phyloP scores from a whole-genome alignment of 208 protist species.

The Acanthamoeba lenticulata region DNA sequence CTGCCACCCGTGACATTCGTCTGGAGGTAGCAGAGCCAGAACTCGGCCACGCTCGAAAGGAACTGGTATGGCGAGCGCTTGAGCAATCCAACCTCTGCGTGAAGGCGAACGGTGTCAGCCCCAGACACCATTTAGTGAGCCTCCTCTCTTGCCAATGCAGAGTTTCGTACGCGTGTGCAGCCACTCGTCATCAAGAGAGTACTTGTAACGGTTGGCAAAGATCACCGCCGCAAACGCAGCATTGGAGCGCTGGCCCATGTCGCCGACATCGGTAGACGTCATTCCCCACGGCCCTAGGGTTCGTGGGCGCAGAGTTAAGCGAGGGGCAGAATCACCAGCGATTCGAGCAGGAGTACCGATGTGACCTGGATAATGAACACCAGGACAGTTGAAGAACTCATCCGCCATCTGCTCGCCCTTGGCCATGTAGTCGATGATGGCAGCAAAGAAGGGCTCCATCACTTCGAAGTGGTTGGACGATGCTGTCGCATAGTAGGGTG shows the following conservation, averaged over 20 bases:
- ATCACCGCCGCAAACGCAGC: neutral
- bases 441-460: neutral
- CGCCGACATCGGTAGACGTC: neutral
- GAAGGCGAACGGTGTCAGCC: neutral
- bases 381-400: neutral
- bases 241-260: neutral
- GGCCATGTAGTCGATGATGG: slow-evolving; percentile 19
- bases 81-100: neutral
- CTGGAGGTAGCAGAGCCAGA: neutral
- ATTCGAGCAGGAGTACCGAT: too few relatives aligned
- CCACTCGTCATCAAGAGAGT: neutral
- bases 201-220: neutral
- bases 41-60: neutral
- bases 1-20: neutral
- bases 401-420: neutral
- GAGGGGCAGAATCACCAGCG: too few relatives aligned
- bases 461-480: neutral
- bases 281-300: slow-evolving; percentile 16
- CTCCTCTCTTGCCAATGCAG: too few relatives aligned
- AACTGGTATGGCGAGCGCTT: neutral
- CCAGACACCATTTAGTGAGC: too few relatives aligned
- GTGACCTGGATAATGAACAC: neutral
- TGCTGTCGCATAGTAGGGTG: neutral
- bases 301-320: too few relatives aligned
- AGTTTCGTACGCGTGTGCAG: neutral